Conservation (phyloP, 2,329 filamentous ascomycete genomes). For the Colletotrichum liaoningense region DNA sequence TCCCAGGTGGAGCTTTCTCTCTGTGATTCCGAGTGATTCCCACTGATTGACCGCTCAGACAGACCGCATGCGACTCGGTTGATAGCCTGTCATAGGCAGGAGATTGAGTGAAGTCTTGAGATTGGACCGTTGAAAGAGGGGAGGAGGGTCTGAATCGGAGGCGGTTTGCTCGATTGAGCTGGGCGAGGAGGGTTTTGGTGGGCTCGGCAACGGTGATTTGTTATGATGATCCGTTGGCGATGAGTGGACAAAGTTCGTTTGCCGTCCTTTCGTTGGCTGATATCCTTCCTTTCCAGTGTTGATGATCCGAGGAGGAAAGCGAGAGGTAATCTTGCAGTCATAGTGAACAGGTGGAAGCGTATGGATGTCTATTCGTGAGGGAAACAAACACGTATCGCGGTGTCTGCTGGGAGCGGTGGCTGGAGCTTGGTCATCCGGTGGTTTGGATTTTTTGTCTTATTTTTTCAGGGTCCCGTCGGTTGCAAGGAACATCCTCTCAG, state of each 20-base stretch:
- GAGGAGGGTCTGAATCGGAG: not conserved
- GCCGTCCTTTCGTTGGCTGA: constrained; percentile 20
- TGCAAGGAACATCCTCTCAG: constrained; percentile 31
- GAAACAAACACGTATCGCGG: not conserved
- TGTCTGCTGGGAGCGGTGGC: constrained; percentile 6
- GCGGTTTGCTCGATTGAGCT: not conserved
- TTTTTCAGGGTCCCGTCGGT: constrained; percentile 25
- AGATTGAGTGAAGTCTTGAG: constrained; percentile 43
- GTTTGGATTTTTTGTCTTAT: not conserved
- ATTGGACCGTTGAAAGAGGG: constrained; percentile 41
- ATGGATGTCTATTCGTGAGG: too few species aligned
- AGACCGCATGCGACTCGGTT: constrained; percentile 13
- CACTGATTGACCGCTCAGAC: constrained; percentile 29
- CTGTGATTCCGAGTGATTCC: constrained; percentile 29
- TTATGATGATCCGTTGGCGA: constrained; percentile 32
- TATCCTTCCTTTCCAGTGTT: not conserved
- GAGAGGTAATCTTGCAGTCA: not conserved
- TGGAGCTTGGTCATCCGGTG: constrained; percentile 13
- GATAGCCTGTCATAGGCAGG: constrained; percentile 43
- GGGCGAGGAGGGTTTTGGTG: constrained; percentile 5
- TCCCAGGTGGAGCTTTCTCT: constrained; percentile 27
- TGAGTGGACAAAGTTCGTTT: constrained; percentile 14
- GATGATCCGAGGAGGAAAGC: too few species aligned
- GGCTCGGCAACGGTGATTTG: constrained; percentile 30
- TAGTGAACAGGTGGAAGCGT: not conserved